These are phyloP conservation scores for Isatis tinctoria DNA, from an alignment of 345 rosid species.

Conservation along the genomic window DNA sequence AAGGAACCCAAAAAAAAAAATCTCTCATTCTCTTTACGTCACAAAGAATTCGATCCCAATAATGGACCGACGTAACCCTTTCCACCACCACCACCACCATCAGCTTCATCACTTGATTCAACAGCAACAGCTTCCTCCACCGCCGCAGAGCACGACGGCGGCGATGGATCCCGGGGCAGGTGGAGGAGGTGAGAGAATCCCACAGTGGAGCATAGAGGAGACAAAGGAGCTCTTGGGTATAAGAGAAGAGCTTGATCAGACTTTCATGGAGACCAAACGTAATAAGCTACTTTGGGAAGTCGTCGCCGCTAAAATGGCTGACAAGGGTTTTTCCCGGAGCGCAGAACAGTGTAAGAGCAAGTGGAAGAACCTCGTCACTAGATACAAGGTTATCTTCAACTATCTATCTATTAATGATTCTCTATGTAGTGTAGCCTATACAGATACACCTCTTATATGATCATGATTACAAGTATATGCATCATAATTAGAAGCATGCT, in stretches of 20 bases:
- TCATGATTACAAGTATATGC: neutral
- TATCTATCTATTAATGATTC: neutral
- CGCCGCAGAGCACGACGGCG: constrained; percentile 37
- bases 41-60: constrained; percentile 7
- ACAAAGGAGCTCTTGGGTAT: constrained; percentile 79
- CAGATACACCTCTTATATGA: neutral
- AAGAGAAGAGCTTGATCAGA: constrained; percentile 82
- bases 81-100: constrained; percentile 36
- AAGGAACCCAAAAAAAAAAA: neutral
- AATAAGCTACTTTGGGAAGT: constrained; percentile 93
- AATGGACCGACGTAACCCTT: constrained; percentile 56
- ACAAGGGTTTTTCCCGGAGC: constrained; percentile 76
- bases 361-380: constrained; percentile 96
- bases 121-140: constrained; percentile 41
- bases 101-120: constrained; percentile 38
- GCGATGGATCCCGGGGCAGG: constrained; percentile 22
- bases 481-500: neutral
- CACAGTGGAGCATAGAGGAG: constrained; percentile 93
- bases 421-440: neutral
- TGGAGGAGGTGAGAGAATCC: constrained; percentile 56
- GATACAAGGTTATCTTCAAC: constrained; percentile 66
- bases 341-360: constrained; percentile 99
- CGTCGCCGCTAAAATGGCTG: constrained; percentile 67
- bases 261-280: constrained; percentile 93
- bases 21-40: constrained; percentile 9